Evolutionary conservation across 768 basidiomycete genomes (phyloP).

Genomic region (Auricularia auricula-judae): DNA sequence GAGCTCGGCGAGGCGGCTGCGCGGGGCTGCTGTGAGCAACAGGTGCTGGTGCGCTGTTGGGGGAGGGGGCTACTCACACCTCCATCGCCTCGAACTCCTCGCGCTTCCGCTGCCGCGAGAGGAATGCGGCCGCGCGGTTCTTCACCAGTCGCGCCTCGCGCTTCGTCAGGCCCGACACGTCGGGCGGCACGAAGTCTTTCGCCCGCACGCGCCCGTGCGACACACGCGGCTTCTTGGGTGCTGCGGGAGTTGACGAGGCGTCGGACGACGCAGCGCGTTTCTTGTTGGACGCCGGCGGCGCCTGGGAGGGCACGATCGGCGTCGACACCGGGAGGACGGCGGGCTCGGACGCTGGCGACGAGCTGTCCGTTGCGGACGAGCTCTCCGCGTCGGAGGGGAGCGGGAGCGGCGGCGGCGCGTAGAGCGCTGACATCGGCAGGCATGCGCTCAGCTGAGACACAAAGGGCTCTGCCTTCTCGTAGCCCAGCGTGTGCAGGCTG

Average conservation of each 20-base stretch:
- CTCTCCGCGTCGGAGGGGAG: background rate
- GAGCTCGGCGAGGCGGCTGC: constrained; percentile 11
- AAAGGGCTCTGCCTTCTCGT: background rate
- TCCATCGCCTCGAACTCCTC: constrained; percentile 20
- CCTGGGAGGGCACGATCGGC: background rate
- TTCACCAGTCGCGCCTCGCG: constrained; percentile 20
- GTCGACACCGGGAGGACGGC: background rate
- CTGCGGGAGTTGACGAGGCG: background rate
- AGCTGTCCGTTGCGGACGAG: background rate
- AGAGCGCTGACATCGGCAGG: background rate
- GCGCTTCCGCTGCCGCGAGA: constrained; percentile 17
- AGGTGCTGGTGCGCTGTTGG: background rate
- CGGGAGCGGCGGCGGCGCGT: background rate
- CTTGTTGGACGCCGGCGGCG: background rate
- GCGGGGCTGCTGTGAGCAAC: too few relatives aligned
- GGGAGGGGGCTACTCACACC: constrained; percentile 6
- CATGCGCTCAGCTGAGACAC: background rate
- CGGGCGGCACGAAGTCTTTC: constrained; percentile 16
- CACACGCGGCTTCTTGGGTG: background rate
- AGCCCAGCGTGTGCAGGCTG: background rate
- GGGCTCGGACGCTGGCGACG: background rate
- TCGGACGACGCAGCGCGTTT: background rate
- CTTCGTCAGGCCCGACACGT: constrained; percentile 17
- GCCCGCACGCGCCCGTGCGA: constrained; percentile 7
- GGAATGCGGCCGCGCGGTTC: constrained; percentile 20